Base-by-base conservation (phyloP, 2,329 filamentous ascomycete genomes). In the Aquanectria penicillioides region DNA sequence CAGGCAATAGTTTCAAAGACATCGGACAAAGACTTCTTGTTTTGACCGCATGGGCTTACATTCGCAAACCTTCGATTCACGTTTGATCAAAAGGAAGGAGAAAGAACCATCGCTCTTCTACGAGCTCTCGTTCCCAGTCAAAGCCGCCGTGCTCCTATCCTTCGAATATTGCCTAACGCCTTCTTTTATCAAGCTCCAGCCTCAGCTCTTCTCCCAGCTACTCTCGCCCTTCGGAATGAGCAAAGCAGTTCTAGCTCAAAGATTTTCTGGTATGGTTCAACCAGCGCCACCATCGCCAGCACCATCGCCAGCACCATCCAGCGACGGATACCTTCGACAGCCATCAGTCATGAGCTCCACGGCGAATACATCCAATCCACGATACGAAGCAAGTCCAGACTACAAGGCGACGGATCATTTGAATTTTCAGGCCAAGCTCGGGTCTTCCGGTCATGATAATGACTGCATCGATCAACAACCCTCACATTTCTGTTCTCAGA, bases 291-390 rank as follows among this genome's bases (percentile, higher is more conserved):
- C 77, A 37, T 83, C 83, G 18, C 82, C 83, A 57, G 77, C 80
- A 29, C 78, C 77, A 37, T 83, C 83, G 18, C 82, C 83, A 57
- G 77, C 79, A 51, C 77, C 77, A 17, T 80, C 78, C 44, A 59
- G 57, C 47, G 64, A 64, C 52, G 64, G 61, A 34, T 55, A 62
- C 26, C 50, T 68, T 54, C 57, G 46, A 43, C 48, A 55, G 3
- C 36, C 60, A 46, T 17, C 31, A 31, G 17, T 41, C 18, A 68
- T 68, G 66, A 64, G 57, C 20, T 34, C 49, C 23, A 43, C 58
- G 7, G 17, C 20, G 11, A 47, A 41, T 18, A 59, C 58, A 31
- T 67, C 66, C 29, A 52, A 68, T 18, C 38, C 54, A 13, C 58
- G 47, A 41, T 48, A 55, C 20, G 48, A 37, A 12, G 50, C 62